Conservation (phyloP, 2,329 filamentous ascomycete genomes). For the Cercospora sp. region DNA sequence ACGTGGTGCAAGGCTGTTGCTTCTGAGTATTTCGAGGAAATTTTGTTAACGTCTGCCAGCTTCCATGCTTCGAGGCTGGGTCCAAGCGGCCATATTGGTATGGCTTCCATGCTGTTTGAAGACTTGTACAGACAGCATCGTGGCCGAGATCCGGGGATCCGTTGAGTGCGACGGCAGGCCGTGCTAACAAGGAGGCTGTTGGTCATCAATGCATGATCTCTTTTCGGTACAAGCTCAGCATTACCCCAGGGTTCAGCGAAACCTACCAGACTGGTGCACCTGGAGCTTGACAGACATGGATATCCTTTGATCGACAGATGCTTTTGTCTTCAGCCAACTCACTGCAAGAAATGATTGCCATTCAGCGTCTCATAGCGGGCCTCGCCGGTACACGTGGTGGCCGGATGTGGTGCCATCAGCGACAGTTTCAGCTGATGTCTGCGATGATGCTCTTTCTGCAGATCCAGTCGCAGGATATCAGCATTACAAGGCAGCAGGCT, state of each 20-base stretch:
- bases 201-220: constrained; percentile 4
- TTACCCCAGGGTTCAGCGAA: background rate
- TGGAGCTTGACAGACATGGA: background rate
- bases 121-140: background rate
- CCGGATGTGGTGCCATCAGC: background rate
- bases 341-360: background rate
- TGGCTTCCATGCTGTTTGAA: background rate
- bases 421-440: background rate
- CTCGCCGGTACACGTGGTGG: background rate
- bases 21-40: background rate
- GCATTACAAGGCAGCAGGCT: background rate
- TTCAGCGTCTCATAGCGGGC: background rate
- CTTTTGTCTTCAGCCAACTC: background rate
- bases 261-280: background rate
- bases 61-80: background rate
- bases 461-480: background rate
- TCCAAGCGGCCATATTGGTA: background rate
- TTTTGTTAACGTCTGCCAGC: background rate
- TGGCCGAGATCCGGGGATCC: background rate
- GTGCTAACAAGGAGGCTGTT: background rate
- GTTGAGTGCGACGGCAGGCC: background rate
- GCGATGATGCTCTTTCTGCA: background rate
- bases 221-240: background rate
- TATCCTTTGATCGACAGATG: background rate
- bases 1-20: background rate